Evolutionary conservation across 345 rosid species (phyloP), one percentile per base, ranked within the genome.

Genomic region (Salix caprea): DNA sequence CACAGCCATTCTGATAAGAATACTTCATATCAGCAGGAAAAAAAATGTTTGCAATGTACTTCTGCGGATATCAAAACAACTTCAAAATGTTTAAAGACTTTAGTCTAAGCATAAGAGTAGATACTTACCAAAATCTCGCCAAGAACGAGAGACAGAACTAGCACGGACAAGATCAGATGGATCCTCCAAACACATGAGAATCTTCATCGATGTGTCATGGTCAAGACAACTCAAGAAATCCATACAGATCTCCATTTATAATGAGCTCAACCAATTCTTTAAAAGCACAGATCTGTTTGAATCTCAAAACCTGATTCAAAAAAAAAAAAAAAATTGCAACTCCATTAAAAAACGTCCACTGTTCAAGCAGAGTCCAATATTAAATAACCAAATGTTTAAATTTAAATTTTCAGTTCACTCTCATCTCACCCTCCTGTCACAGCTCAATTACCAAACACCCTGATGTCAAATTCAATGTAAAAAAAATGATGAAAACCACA

Each of bases 121-220:
- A 66, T 32, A 74, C 89, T 84, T 81, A 96, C 99, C 97, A 74
- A 88, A 90, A 7, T 74, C 67, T 50, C 88, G 87, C 97, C 97
- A 96, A 6, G 80, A 76, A 42, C 76, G 90, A 19, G 99, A 96
- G 71, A 90, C 94, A 48, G 84, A 84, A 82, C 91, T 81, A 42
- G 83, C 88, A 78, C 89, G 88, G 67, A 88, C 87, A 82, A 92
- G 80, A 86, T 94, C 99, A 66, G 91, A 75, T 54, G 89, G 88
- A 74, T 91, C 91, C 16, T 87, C 91, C 65, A 91, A 86, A 77
- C 77, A 80, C 62, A 72, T 67, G 21, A 96, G 82, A 68, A 96
- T 88, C 28, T 85, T 75, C 46, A 82, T 16, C 0, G 85, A 87
- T 84, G 73, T 78, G 77, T 92, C 96, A 6, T 24, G 4, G 30